Percentiles rank a stretch among this genome's conserved stretches.
phyloP scores from a whole-genome alignment of 129 eudicot genomes.

The Saposhnikovia divaricata region DNA sequence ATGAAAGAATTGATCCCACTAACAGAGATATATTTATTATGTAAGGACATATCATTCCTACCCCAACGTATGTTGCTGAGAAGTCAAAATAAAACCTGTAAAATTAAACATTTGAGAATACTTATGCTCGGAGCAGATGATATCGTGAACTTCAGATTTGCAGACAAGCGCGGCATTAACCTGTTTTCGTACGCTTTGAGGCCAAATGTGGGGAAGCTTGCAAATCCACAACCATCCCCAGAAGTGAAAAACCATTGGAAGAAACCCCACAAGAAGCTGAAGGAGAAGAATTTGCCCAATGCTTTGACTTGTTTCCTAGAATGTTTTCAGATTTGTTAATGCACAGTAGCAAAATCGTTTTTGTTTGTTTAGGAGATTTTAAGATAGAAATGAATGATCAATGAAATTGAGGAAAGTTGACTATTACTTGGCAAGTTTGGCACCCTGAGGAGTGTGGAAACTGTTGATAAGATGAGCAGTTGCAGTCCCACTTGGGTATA shows the following conservation, averaged over 20 bases:
- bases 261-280: conserved; percentile 12
- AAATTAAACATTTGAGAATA: background rate
- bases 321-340: background rate
- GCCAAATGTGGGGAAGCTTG: conserved; percentile 13
- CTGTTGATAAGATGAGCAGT: conserved; percentile 16
- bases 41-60: conserved; percentile 16
- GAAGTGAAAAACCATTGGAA: conserved; percentile 14
- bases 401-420: background rate
- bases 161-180: background rate
- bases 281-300: conserved; percentile 19
- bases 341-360: background rate
- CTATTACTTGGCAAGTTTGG: conserved; percentile 12
- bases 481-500: conserved; percentile 16
- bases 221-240: conserved; percentile 12
- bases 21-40: conserved; percentile 8
- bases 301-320: conserved; percentile 16
- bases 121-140: background rate
- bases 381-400: background rate
- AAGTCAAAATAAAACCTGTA: conserved; percentile 13
- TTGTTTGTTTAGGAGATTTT: background rate
- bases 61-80: conserved; percentile 13
- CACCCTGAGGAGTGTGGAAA: conserved; percentile 14
- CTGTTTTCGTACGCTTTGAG: conserved; percentile 11
- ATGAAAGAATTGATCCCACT: conserved; percentile 13
- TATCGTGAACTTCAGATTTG: background rate